A percentile compares a stretch with the other conserved stretches of the same genome.
These are phyloP conservation scores for Cladosporium sp. DNA, from an alignment of 2,329 filamentous ascomycete genomes.

Conservation along the genomic window DNA sequence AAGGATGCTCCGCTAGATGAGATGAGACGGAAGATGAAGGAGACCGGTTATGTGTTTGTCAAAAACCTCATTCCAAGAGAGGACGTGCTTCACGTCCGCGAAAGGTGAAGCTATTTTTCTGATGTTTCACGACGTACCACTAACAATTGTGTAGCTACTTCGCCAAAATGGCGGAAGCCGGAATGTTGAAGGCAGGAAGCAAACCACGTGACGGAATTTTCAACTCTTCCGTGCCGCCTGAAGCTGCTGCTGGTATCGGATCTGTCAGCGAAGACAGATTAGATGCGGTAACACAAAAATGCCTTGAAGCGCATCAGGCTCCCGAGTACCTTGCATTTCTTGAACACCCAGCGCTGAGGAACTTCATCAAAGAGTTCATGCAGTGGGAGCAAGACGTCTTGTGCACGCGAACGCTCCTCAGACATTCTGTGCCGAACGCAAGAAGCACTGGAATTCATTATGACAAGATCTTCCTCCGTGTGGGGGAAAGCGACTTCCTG, in stretches of 20 bases:
- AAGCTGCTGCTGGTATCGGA: background rate
- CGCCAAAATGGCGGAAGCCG: background rate
- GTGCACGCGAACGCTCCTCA: background rate
- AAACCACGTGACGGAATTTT: background rate
- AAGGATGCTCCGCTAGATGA: background rate
- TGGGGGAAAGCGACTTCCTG: background rate
- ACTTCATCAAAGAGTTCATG: background rate
- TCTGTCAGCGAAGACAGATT: background rate
- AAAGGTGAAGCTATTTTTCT: background rate
- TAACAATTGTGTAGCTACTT: background rate
- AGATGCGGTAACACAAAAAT: background rate
- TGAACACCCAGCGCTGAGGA: background rate
- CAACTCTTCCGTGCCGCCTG: background rate
- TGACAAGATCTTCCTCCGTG: background rate
- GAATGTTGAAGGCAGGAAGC: background rate
- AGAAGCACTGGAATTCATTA: background rate
- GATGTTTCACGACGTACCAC: background rate
- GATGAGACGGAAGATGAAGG: background rate
- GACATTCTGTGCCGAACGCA: background rate
- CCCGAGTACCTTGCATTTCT: background rate
- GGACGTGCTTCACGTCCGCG: background rate
- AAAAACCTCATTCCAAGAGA: background rate
- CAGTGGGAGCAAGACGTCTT: background rate
- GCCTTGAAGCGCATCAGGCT: background rate
- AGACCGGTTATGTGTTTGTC: background rate